Percentiles rank a stretch among this genome's conserved stretches.
Conservation (phyloP, 257 asterid species). For the Nicotiana knightiana region DNA sequence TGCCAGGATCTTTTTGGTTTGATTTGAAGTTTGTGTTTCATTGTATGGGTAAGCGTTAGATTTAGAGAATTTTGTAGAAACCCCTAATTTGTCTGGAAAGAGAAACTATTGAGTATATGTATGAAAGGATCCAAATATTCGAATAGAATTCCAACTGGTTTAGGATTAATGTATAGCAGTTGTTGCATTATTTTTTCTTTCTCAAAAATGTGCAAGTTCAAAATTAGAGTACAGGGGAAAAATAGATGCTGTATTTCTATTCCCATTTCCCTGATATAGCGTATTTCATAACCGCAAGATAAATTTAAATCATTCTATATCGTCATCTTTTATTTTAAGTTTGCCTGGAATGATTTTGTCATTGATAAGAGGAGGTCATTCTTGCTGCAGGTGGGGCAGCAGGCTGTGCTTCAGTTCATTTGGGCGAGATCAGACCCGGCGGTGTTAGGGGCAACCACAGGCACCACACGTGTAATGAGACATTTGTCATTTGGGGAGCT, state of each 20-base stretch:
- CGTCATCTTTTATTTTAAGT: too few relatives aligned
- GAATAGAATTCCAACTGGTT: background rate
- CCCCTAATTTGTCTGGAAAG: too few relatives aligned
- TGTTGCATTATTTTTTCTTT: background rate
- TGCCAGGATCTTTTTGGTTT: background rate
- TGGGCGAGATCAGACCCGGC: slow-evolving; percentile 85
- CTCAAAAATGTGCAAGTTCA: background rate
- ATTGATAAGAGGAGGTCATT: slow-evolving; percentile 12
- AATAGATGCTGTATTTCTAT: background rate
- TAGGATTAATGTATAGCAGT: background rate
- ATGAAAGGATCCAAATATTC: background rate
- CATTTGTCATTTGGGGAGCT: slow-evolving; percentile 95
- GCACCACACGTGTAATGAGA: slow-evolving; percentile 85
- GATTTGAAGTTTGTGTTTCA: background rate
- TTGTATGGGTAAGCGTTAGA: background rate
- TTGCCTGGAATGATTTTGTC: background rate
- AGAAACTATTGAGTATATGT: background rate
- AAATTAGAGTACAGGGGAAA: background rate
- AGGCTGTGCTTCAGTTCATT: slow-evolving; percentile 59
- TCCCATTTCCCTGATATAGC: background rate
- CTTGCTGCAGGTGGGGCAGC: slow-evolving; percentile 68
- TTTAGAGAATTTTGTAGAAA: background rate
- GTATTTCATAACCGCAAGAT: background rate
- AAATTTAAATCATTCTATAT: background rate
- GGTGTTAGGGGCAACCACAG: slow-evolving; percentile 84